Base-by-base conservation (phyloP, 176 grass and related monocot species). In the Musa troglodytarum region DNA sequence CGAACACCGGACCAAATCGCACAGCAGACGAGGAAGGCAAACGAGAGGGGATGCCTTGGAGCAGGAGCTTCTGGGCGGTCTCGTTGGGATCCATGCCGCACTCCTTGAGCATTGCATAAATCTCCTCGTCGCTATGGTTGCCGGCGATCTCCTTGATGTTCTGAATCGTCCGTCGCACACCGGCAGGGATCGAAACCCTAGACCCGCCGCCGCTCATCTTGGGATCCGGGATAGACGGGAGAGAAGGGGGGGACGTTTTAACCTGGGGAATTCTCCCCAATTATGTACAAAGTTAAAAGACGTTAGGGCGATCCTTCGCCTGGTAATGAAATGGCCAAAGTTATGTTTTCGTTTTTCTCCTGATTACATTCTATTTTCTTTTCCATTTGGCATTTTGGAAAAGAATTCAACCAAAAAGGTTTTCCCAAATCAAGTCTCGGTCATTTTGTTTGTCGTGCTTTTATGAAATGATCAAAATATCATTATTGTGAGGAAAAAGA, bases 21-120 rank as follows among this genome's bases (percentile, higher is more conserved):
- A 12, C 17, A 11, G 49, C 8, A 15, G 68, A 69, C 3, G 26
- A 29, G 12, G 6, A 57, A 74, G 57, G 54, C 64, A 28, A 50
- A 2, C 49, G 67, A 20, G 50, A n/a, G 19, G 2, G 22, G 9
- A 43, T 9, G 55, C 94, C 94, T 93, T 93, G 84, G 73, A 80
- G 78, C 67, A 98, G 90, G 56, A 98, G 88, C 88, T 88, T 93
- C 82, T 98, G 88, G 24, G 75, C 53, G 50, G 94, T 89, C 80
- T 98, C 90, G 88, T 98, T 93, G 63, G 94, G 90, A 89, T 98
- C 94, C 94, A 91, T 98, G 74, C 77, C 76, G 88, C 94, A 98
- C 69, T 98, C 94, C 70, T 87, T 83, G 75, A 93, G 90, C 86
- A 88, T 86, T 78, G 86, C 94, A 64, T 98, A 98, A 78, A 98